Percentiles rank a stretch among this genome's conserved stretches.
Evolutionary conservation across 768 basidiomycete species (phyloP).

Genomic region (Psilocybe cyanescens): DNA sequence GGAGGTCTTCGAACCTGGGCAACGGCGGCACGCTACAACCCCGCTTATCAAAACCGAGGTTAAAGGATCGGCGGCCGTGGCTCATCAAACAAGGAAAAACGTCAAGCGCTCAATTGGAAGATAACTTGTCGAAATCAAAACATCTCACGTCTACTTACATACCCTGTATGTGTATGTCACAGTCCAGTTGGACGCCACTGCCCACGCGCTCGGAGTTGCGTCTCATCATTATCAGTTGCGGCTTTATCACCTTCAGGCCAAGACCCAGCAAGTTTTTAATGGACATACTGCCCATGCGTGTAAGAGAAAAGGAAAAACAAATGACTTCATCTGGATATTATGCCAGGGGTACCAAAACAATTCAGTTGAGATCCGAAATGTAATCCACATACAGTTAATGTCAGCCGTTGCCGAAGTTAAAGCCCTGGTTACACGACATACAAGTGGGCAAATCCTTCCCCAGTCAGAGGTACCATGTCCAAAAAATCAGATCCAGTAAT

Average conservation of each 20-base stretch:
- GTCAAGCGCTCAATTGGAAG: background rate
- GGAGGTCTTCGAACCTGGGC: background rate
- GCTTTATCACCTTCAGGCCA: too few species aligned
- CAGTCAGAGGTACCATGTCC: background rate
- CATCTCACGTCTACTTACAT: background rate
- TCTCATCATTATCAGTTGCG: background rate
- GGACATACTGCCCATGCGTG: too few species aligned
- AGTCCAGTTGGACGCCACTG: background rate
- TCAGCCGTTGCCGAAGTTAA: background rate
- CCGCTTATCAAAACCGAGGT: background rate
- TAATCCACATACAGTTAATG: background rate
- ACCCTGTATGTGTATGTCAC: background rate
- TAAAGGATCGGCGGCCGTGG: background rate
- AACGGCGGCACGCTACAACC: too few species aligned
- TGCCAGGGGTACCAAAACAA: too few species aligned
- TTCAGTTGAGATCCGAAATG: too few species aligned
- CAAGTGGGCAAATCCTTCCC: background rate
- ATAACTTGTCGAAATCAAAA: background rate
- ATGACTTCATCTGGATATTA: too few species aligned
- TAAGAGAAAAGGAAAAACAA: too few species aligned
- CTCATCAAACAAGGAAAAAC: background rate
- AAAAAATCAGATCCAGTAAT: background rate
- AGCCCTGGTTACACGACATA: background rate
- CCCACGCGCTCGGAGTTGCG: background rate
- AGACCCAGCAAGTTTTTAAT: too few species aligned